Conservation (phyloP, 345 rosid species). For the Euclidium syriacum region DNA sequence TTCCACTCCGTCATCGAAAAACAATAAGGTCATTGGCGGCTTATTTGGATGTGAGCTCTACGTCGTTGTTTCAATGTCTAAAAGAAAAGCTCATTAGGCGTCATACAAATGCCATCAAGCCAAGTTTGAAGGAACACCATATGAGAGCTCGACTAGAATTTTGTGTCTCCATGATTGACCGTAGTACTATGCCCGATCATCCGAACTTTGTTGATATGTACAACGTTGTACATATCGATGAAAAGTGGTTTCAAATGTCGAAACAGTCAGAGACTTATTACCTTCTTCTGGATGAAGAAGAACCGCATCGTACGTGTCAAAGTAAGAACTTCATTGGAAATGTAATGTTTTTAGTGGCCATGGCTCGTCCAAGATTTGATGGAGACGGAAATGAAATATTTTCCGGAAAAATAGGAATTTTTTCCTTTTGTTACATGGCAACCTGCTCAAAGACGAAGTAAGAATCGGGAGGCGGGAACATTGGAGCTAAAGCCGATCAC, state of each 20-base stretch:
- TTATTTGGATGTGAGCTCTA: background rate
- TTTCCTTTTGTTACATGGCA: background rate
- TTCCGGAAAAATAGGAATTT: background rate
- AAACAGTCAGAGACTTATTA: no score
- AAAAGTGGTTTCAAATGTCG: no score
- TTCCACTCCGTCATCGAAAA: background rate
- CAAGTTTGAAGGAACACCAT: background rate
- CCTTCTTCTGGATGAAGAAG: no score
- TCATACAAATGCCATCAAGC: background rate
- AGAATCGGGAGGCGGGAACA: background rate
- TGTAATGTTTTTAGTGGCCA: background rate
- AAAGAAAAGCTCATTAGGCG: background rate
- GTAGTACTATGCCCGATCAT: background rate
- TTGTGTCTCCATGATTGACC: background rate
- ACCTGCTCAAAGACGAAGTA: background rate
- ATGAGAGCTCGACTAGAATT: background rate
- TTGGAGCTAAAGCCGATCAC: background rate
- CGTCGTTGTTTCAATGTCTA: background rate
- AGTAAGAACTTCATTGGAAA: background rate
- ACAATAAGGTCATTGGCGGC: background rate
- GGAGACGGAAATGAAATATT: background rate
- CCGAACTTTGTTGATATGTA: background rate
- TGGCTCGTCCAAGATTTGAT: background rate
- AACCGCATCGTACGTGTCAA: background rate
- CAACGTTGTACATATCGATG: background rate